These are phyloP conservation scores for Xylaria hypoxylon DNA, from an alignment of 2,329 filamentous ascomycete species.

Conservation along the genomic window DNA sequence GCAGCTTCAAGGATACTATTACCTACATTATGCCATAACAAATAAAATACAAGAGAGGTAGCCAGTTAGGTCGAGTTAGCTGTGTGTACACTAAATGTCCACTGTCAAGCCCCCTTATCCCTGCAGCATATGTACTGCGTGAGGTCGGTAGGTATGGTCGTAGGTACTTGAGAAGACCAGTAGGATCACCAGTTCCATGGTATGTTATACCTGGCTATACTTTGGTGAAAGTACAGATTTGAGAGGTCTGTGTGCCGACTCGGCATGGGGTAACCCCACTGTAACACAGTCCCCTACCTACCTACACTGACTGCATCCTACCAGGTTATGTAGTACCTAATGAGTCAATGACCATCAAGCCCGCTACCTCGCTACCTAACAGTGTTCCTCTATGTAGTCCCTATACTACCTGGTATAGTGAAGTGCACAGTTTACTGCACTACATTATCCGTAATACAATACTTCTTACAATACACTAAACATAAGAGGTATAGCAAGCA, in stretches of 20 bases:
- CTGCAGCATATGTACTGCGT: neutral
- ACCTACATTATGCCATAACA: neutral
- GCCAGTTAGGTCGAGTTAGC: too few relatives aligned
- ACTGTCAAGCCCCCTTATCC: constrained; percentile 2
- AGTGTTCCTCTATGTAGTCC: too few relatives aligned
- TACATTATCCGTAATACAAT: too few relatives aligned
- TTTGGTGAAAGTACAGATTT: constrained; percentile 16
- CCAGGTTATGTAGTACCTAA: too few relatives aligned
- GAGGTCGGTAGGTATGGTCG: neutral
- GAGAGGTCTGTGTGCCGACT: constrained; percentile 7
- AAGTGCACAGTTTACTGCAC: neutral
- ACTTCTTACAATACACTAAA: too few relatives aligned
- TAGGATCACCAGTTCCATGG: neutral
- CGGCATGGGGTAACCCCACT: neutral
- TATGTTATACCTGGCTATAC: constrained; percentile 15
- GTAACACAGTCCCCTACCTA: too few relatives aligned
- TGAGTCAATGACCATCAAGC: too few relatives aligned
- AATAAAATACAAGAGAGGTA: neutral
- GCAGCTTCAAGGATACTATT: neutral
- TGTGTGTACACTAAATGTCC: neutral
- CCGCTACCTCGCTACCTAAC: too few relatives aligned
- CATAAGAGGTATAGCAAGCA: too few relatives aligned
- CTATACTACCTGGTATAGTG: too few relatives aligned
- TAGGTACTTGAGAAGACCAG: neutral
- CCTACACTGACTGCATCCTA: too few relatives aligned